Evolutionary conservation across 768 basidiomycete genomes (phyloP).

Genomic region (Tylopilus sp.): DNA sequence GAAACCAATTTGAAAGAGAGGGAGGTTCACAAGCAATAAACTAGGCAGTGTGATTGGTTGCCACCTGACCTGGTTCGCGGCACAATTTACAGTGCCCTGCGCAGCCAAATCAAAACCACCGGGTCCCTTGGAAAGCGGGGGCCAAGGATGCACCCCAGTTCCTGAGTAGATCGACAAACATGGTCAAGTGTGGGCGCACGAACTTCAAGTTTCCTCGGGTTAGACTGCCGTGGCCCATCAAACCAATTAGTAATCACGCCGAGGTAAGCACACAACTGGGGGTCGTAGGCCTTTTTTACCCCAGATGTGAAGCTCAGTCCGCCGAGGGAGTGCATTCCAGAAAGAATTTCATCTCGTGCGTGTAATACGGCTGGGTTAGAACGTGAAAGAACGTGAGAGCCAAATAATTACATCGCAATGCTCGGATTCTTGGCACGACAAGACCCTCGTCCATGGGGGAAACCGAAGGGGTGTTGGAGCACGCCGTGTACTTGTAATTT

Average conservation of each 20-base stretch:
- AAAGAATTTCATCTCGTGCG: conserved; percentile 6
- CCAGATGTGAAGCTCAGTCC: conserved; percentile 11
- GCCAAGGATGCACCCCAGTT: conserved; percentile 27
- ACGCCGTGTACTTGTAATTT: too few species aligned
- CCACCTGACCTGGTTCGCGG: too few species aligned
- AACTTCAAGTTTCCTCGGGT: conserved; percentile 15
- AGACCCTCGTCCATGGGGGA: background rate
- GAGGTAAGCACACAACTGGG: conserved; percentile 14
- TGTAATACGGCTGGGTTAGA: background rate
- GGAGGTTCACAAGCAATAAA: background rate
- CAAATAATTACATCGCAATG: background rate
- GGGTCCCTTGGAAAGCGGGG: conserved; percentile 6
- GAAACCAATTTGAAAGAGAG: conserved; percentile 6
- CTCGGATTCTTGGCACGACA: conserved; percentile 1
- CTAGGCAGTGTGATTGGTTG: too few species aligned
- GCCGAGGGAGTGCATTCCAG: conserved; percentile 1
- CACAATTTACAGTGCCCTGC: background rate
- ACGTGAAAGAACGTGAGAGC: background rate
- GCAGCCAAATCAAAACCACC: conserved; percentile 7
- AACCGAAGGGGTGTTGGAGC: too few species aligned
- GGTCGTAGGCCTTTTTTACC: conserved; percentile 12
- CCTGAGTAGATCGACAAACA: conserved; percentile 20
- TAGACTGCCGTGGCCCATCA: conserved; percentile 6
- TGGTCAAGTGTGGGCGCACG: conserved; percentile 10
- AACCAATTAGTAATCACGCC: conserved; percentile 7